Percentiles rank a stretch among this genome's conserved stretches.
phyloP scores from a whole-genome alignment of 1,284 basidiomycete species.

The Cryptococcus sp. region DNA sequence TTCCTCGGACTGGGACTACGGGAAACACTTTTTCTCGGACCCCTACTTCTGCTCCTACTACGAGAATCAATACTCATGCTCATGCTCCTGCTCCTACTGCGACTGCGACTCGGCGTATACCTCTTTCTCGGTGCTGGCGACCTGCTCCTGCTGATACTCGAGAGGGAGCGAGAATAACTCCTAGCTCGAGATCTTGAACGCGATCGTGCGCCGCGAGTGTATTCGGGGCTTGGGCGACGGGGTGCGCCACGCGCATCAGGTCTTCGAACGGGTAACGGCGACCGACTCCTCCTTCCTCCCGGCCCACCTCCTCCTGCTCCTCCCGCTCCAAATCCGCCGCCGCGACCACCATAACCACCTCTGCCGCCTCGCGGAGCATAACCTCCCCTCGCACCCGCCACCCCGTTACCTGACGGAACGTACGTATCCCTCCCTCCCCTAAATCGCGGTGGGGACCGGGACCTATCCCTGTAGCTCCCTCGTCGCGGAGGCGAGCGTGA shows the following conservation, averaged over 20 bases:
- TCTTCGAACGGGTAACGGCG: conserved; percentile 19
- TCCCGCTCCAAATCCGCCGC: conserved; percentile 14
- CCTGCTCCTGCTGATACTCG: conserved; percentile 19
- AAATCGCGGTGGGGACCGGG: conserved; percentile 3
- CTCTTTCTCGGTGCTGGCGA: conserved; percentile 19
- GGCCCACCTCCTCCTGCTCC: conserved; percentile 17
- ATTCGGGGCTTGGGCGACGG: conserved; percentile 18
- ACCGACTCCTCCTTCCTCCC: conserved; percentile 19
- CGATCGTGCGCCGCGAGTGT: conserved; percentile 13
- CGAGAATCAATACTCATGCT: conserved; percentile 21
- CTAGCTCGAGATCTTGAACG: conserved; percentile 12
- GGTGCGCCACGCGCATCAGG: conserved; percentile 18
- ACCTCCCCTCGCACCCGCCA: conserved; percentile 15
- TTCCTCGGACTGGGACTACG: conserved; percentile 17
- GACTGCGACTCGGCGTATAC: conserved; percentile 15
- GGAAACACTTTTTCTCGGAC: background rate
- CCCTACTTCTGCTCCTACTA: conserved; percentile 22
- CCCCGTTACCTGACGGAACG: conserved; percentile 15
- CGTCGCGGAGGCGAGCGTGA: conserved; percentile 20
- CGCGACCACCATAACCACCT: conserved; percentile 13
- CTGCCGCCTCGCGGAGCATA: conserved; percentile 15
- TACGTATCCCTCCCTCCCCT: conserved; percentile 18
- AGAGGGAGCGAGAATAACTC: conserved; percentile 18
- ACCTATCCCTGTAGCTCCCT: conserved; percentile 12
- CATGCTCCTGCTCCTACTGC: conserved; percentile 17